A percentile compares a stretch with the other conserved stretches of the same genome.
Evolutionary conservation across 148 eudicot genomes (phyloP).

Genomic region (Rhododendron vialii): DNA sequence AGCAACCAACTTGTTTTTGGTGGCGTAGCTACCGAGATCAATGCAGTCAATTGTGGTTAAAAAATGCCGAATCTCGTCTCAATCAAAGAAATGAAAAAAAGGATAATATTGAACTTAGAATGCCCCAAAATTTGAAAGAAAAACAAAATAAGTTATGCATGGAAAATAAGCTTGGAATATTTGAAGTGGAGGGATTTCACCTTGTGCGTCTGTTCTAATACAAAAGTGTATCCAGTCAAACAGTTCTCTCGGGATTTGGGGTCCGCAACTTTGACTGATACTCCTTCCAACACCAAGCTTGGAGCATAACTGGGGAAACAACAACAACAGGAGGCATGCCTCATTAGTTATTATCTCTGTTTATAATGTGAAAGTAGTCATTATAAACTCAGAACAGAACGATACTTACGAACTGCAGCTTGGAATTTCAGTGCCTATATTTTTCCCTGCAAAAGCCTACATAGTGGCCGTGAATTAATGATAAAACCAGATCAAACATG

Average conservation of each 20-base stretch:
- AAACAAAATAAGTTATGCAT: neutral
- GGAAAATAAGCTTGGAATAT: neutral
- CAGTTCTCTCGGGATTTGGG: constrained; percentile 68
- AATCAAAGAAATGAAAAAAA: neutral
- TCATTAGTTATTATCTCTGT: neutral
- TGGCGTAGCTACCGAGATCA: no score
- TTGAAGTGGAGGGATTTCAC: constrained; percentile 28
- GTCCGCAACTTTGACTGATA: constrained; percentile 62
- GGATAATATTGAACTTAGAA: neutral
- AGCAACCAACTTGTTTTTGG: neutral
- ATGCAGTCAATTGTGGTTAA: no score
- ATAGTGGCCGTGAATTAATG: constrained; percentile 10
- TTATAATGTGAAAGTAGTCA: neutral
- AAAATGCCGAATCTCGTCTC: no score
- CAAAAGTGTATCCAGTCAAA: constrained; percentile 66
- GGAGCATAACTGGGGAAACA: constrained; percentile 60
- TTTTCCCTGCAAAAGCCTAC: constrained; percentile 50
- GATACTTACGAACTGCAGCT: constrained; percentile 62
- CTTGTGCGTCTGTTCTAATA: constrained; percentile 58
- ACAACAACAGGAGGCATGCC: neutral
- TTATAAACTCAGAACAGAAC: neutral
- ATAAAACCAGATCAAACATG: neutral
- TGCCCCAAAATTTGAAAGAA: neutral
- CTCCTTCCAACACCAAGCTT: constrained; percentile 63
- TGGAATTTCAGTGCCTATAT: constrained; percentile 66